Evolutionary conservation across 345 rosid species (phyloP).

Genomic region (Eutrema heterophyllum): DNA sequence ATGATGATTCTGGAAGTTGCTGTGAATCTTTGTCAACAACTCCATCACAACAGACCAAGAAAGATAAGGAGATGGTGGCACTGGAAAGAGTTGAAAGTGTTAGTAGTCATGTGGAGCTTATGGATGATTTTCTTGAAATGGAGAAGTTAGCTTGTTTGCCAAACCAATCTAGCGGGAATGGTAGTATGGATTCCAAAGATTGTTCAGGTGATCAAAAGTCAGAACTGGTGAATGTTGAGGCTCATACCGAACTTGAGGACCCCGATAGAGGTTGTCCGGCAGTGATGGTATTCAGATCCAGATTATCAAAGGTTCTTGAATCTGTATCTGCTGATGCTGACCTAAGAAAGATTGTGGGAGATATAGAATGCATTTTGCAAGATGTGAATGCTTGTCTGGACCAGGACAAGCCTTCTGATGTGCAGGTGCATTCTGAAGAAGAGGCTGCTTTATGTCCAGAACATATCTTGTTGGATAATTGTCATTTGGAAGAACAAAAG

Average conservation of each 20-base stretch:
- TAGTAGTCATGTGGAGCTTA: conserved; percentile 58
- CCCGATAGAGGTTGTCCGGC: conserved; percentile 30
- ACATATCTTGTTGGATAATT: conserved; percentile 25
- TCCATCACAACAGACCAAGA: conserved; percentile 46
- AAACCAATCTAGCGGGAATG: conserved; percentile 41
- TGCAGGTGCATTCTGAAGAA: conserved; percentile 35
- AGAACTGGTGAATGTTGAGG: conserved; percentile 25
- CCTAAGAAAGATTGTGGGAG: conserved; percentile 40
- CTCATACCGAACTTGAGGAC: conserved; percentile 11
- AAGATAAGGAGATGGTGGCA: conserved; percentile 44
- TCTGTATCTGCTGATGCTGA: conserved; percentile 49
- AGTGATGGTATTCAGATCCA: conserved; percentile 46
- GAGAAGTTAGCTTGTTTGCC: conserved; percentile 85
- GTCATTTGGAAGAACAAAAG: conserved; percentile 27
- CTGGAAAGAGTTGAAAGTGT: conserved; percentile 41
- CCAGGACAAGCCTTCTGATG: conserved; percentile 26
- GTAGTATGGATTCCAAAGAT: conserved; percentile 30
- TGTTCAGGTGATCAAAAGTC: conserved; percentile 38
- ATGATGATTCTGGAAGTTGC: conserved; percentile 74
- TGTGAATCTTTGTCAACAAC: conserved; percentile 62
- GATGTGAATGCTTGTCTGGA: conserved; percentile 39
- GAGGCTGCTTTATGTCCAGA: conserved; percentile 27
- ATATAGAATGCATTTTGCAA: conserved; percentile 48
- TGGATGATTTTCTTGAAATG: conserved; percentile 99
- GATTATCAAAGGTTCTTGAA: conserved; percentile 47